These are phyloP conservation scores for Talaromyces proteolyticus DNA, from an alignment of 495 filamentous ascomycete species.

Conservation along the genomic window DNA sequence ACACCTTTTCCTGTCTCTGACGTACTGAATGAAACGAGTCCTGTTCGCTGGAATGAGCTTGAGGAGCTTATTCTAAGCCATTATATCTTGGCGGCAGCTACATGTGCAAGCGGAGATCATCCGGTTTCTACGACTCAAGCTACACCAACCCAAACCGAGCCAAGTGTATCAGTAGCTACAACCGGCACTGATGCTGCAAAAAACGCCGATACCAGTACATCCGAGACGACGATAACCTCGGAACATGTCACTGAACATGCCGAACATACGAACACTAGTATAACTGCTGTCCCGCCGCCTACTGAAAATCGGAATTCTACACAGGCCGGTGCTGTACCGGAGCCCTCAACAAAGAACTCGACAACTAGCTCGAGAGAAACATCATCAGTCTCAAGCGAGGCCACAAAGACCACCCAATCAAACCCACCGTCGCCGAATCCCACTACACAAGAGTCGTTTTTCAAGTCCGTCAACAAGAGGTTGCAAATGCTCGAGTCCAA, in stretches of 20 bases:
- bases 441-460: constrained; percentile 93
- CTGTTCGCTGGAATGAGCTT: neutral
- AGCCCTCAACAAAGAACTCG: neutral
- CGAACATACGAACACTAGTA: constrained; percentile 9
- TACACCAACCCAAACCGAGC: neutral
- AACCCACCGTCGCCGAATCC: constrained; percentile 61
- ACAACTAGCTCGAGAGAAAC: constrained; percentile 23
- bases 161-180: neutral
- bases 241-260: neutral
- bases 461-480: constrained; percentile 92
- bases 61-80: neutral
- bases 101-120: constrained; percentile 1
- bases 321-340: neutral
- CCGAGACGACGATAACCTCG: neutral
- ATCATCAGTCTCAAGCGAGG: constrained; percentile 20
- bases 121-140: neutral
- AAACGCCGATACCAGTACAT: neutral
- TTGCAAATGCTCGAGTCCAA: constrained; percentile 88
- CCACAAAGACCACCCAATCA: constrained; percentile 43
- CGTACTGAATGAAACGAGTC: neutral
- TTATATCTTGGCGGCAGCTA: neutral
- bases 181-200: neutral
- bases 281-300: constrained; percentile 16
- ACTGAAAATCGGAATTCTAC: constrained; percentile 13
- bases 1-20: neutral